Base-by-base conservation (phyloP, 306 rosid species). In the Quercus bicolor region DNA sequence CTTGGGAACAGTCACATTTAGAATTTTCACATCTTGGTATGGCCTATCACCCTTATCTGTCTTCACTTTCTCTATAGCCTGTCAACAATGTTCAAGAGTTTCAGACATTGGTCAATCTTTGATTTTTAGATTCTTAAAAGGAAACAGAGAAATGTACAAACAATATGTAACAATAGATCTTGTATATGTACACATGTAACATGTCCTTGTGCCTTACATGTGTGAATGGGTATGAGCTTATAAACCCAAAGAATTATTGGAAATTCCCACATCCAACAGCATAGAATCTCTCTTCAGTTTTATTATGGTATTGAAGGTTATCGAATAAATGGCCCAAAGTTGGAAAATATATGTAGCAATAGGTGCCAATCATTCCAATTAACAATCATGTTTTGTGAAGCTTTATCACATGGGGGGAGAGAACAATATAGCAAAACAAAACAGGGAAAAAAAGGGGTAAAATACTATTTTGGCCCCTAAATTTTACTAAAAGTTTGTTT, bases 1-100 rank as follows among this genome's bases (percentile, higher is more conserved):
- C 90, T 95, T 95, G 21, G 99, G 99, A 31, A 93, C 97, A 11
- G 99, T 91, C 21, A 95, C 99, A 75, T 95, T 95, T 24, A 95
- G 84, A 76, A 95, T 94, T 84, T 91, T 94, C 77, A 95, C 97
- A 86, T 93, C 99, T 83, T 91, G 98, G 85, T 90, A 91, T 61
- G 99, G 99, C 82, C 77, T 95, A 75, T 93, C 97, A 14, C 79
- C 66, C 85, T 77, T 95, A 92, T 93, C 97, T 48, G 96, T 87
- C 93, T 93, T 93, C 77, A 95, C 98, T 77, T 93, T 95, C 84
- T 95, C 99, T 77, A 93, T 86, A 73, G 85, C 88, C 99, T 95
- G 96, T 75, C 75, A 78, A 85, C 4, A 76, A 64, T 10, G 37
- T 43, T 33, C n/a, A 53, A n/a, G 56, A 75, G 65, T 79, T 56